These are phyloP conservation scores for Ceratocystis variospora DNA, from an alignment of 2,329 filamentous ascomycete species.

Conservation along the genomic window DNA sequence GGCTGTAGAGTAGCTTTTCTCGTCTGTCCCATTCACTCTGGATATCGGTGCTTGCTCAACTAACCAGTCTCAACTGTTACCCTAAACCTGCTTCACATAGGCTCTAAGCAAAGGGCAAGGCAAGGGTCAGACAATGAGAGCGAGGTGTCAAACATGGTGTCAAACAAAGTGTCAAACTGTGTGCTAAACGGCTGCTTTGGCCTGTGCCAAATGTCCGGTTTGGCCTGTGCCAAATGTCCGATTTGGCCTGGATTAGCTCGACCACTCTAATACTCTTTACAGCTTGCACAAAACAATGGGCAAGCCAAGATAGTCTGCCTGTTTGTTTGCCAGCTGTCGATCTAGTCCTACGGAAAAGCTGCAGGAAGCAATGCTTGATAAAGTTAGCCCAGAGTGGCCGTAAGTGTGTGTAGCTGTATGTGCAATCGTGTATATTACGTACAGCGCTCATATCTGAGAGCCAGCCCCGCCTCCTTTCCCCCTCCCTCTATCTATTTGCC, in stretches of 20 bases:
- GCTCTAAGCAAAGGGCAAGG: background rate
- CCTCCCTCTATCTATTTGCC: background rate
- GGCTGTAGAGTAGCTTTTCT: too few relatives aligned
- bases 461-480: background rate
- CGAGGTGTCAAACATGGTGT: background rate
- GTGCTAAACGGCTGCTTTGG: background rate
- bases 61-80: too few relatives aligned
- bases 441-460: background rate
- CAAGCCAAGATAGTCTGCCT: background rate
- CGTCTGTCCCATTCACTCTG: too few relatives aligned
- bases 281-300: background rate
- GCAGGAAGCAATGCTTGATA: too few relatives aligned
- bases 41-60: too few relatives aligned
- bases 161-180: conserved; percentile 3
- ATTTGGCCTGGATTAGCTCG: background rate
- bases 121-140: background rate
- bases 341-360: too few relatives aligned
- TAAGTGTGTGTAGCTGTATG: too few relatives aligned
- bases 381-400: too few relatives aligned
- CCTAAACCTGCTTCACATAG: too few relatives aligned
- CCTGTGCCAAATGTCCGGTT: background rate
- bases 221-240: background rate
- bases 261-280: background rate
- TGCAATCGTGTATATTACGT: background rate
- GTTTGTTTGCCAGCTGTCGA: too few relatives aligned